Evolutionary conservation across 2,329 filamentous ascomycete species (phyloP), one percentile per base, ranked within the genome.

Genomic region (Madurella mycetomatis): DNA sequence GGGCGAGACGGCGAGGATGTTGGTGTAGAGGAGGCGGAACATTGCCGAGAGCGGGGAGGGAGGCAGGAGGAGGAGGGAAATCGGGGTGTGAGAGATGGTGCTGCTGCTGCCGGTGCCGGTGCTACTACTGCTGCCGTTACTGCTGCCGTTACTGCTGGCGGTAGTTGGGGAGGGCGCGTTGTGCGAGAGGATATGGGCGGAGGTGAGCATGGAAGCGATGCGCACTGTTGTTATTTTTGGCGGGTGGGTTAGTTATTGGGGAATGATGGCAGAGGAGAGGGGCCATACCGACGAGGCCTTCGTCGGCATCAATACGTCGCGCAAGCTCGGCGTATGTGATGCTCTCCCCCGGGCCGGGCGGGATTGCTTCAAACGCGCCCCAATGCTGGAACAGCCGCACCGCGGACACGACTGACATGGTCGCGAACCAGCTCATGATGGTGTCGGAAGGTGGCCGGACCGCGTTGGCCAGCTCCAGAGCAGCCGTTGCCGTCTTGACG

Each of bases 341-440:
- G 13, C 52, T 46, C 15, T 53, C 47, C 9, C 40, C 50, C 19
- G 41, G 47, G 15, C 47, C 56, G 4, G 56, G 9, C 0, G 64
- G 64, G 15, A 66, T 60, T 8, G 48, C 40, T 17, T 65, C 61
- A 18, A 66, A 65, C 1, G 51, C 62, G 3, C 57, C 51, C 65
- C 65, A 66, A 34, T 62, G 56, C 16, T 55, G 47, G 44, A 65
- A 66, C 11, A 66, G 41, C 2, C 56, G 54, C 17, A 59, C 62
- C 43, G 56, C 59, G 1, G 62, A 64, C 11, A 62, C 53, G n/a
- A 61, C 55, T n/a, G 47, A 59, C 52, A 60, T 60, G 39, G 55
- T 56, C 42, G 55, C 52, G 45, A 61, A 63, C 53, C 57, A 57
- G 16, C 52, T 55, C 62, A 62, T 64, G 19, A 64, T 54, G n/a